phyloP scores from a whole-genome alignment of 208 protist genomes.

The Leishmania guyanensis region DNA sequence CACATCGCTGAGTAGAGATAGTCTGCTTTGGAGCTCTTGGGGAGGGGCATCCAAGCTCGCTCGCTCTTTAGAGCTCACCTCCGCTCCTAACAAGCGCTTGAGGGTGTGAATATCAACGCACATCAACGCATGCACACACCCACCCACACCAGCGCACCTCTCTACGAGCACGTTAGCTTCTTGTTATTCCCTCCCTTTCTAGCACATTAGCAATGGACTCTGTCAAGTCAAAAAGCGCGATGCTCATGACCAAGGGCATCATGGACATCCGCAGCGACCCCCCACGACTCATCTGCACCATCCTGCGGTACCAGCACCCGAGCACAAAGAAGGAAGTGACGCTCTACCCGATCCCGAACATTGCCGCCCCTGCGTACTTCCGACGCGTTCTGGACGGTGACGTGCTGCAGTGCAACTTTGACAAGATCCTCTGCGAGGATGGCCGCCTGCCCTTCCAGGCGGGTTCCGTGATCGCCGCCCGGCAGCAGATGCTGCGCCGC shows the following conservation, averaged over 20 bases:
- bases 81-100: background rate
- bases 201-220: slow-evolving; percentile 37
- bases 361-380: slow-evolving; percentile 71
- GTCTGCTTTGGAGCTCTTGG: background rate
- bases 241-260: slow-evolving; percentile 86
- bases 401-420: slow-evolving; percentile 43
- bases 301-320: slow-evolving; percentile 69
- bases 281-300: slow-evolving; percentile 63
- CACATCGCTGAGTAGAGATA: background rate
- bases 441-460: slow-evolving; percentile 73
- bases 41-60: background rate
- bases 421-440: slow-evolving; percentile 86
- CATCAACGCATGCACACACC: background rate
- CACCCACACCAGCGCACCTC: background rate
- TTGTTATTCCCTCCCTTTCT: background rate
- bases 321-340: slow-evolving; percentile 77
- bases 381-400: slow-evolving; percentile 50
- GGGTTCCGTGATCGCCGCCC: slow-evolving; percentile 38
- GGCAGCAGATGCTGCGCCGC: slow-evolving; percentile 46
- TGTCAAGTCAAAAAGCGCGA: slow-evolving; percentile 64
- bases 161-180: background rate
- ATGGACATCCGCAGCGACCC: slow-evolving; percentile 82
- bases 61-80: background rate
- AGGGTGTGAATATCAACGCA: background rate
- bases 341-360: slow-evolving; percentile 77